Conservation (phyloP, 495 filamentous ascomycete genomes). For the Astrocystis sublimbata region DNA sequence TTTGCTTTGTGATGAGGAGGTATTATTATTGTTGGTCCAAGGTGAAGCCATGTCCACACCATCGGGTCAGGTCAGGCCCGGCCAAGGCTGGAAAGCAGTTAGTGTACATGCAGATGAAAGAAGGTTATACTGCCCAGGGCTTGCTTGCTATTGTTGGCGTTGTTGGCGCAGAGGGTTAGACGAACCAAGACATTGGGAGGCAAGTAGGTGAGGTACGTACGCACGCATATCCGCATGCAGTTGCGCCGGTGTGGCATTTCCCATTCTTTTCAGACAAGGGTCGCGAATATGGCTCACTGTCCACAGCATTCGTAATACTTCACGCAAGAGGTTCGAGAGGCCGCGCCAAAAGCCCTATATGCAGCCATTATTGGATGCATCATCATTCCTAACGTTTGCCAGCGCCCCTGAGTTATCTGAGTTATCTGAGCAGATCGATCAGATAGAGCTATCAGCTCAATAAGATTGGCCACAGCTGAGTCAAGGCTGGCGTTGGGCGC, state of each 20-base stretch:
- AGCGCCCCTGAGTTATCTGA: too few relatives aligned
- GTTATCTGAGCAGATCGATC: too few relatives aligned
- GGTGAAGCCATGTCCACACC: not conserved
- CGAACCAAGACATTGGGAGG: not conserved
- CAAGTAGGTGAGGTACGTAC: too few relatives aligned
- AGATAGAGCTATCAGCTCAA: too few relatives aligned
- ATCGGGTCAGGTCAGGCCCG: conserved; percentile 12
- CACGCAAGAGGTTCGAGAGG: too few relatives aligned
- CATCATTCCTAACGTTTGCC: too few relatives aligned
- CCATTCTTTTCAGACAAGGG: not conserved
- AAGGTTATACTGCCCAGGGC: not conserved
- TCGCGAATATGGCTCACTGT: not conserved
- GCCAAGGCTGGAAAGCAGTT: not conserved
- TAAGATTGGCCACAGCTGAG: too few relatives aligned
- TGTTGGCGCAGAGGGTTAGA: not conserved
- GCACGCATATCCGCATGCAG: conserved; percentile 6
- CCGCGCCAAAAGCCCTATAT: too few relatives aligned
- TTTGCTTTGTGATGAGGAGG: not conserved
- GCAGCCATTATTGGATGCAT: too few relatives aligned
- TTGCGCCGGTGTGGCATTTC: conserved; percentile 6
- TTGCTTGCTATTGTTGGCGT: not conserved
- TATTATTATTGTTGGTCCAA: conserved; percentile 1
- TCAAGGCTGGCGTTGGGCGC: too few relatives aligned
- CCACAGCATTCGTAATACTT: not conserved
- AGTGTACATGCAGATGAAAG: not conserved